Evolutionary conservation across 306 rosid genomes (phyloP).

Genomic region (Trifolium repens): DNA sequence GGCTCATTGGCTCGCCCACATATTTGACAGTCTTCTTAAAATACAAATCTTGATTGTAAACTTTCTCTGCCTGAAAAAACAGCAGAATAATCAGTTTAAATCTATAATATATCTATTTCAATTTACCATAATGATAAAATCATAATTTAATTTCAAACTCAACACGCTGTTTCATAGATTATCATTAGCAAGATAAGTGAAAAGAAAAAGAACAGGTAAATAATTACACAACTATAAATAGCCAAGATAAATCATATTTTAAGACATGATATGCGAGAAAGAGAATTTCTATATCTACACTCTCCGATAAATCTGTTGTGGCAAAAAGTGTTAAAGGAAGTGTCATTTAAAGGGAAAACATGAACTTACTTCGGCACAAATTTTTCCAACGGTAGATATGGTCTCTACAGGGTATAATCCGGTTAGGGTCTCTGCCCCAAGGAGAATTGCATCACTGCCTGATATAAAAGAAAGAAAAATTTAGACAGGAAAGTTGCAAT

Average conservation of each 20-base stretch:
- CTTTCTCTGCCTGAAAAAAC: conserved; percentile 85
- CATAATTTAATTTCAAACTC: conserved; percentile 32
- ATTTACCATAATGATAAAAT: background rate
- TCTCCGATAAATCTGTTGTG: no score
- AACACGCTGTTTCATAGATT: conserved; percentile 9
- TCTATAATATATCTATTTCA: background rate
- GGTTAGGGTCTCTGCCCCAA: conserved; percentile 94
- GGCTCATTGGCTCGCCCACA: conserved; percentile 96
- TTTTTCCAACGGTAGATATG: conserved; percentile 84
- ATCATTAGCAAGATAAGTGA: background rate
- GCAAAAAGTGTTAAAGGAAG: background rate
- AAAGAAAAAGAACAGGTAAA: background rate
- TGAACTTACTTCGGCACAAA: conserved; percentile 80
- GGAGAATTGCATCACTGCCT: conserved; percentile 97
- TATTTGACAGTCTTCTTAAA: conserved; percentile 82
- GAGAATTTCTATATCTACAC: background rate
- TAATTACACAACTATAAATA: background rate
- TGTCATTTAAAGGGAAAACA: conserved; percentile 17
- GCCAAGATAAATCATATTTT: background rate
- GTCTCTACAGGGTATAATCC: conserved; percentile 94
- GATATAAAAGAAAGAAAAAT: conserved; percentile 38
- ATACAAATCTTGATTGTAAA: conserved; percentile 85
- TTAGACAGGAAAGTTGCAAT: conserved; percentile 28
- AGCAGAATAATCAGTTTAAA: conserved; percentile 20
- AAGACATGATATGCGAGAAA: background rate